These are phyloP conservation scores for Leishmania turanica DNA, from an alignment of 208 protist genomes.

Conservation along the genomic window DNA sequence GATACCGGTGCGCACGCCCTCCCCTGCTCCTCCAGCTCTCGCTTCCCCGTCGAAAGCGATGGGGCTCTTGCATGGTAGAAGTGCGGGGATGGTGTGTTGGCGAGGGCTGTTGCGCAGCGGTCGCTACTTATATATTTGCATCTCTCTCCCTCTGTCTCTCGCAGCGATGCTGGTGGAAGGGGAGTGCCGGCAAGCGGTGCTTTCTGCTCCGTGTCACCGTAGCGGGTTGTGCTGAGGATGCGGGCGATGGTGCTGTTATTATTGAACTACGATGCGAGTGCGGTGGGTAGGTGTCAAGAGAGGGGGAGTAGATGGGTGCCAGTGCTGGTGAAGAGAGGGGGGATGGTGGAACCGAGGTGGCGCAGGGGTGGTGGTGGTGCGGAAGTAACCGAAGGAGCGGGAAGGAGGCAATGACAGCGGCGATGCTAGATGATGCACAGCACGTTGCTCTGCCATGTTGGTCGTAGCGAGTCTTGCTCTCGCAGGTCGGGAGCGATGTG, in stretches of 20 bases:
- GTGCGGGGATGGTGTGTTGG: neutral
- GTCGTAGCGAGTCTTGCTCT: neutral
- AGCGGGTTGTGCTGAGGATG: neutral
- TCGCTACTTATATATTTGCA: too few species aligned
- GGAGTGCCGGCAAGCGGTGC: neutral
- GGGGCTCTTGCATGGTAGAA: neutral
- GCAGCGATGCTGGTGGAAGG: neutral
- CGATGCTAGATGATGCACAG: neutral
- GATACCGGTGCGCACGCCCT: neutral
- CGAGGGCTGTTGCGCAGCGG: neutral
- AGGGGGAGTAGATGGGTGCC: neutral
- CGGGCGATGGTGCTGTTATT: neutral
- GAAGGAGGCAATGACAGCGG: neutral
- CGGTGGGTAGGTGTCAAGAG: neutral
- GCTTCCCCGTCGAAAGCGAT: neutral
- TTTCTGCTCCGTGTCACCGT: neutral
- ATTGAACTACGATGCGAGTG: neutral
- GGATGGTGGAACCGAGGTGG: neutral
- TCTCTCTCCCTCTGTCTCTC: neutral
- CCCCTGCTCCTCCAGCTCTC: neutral
- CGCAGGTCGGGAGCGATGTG: neutral
- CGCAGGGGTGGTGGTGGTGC: neutral
- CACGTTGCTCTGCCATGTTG: neutral
- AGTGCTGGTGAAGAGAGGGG: neutral
- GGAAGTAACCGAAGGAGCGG: neutral